Percentiles rank a stretch among this genome's conserved stretches.
These are phyloP conservation scores for Fraxinus americana DNA, from an alignment of 257 asterid genomes.

Conservation along the genomic window DNA sequence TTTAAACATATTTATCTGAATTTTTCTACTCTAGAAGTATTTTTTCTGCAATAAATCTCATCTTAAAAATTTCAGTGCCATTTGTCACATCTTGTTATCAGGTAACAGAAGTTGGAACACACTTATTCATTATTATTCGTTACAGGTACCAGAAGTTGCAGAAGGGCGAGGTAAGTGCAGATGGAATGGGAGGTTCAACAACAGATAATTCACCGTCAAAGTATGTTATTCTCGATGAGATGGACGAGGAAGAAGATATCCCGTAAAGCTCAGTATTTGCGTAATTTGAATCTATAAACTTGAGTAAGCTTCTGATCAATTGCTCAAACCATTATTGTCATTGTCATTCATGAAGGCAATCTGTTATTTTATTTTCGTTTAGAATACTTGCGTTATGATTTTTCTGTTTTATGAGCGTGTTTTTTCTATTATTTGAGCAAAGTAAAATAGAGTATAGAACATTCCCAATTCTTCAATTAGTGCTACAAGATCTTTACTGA, in stretches of 20 bases:
- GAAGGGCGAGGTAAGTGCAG: conserved; percentile 49
- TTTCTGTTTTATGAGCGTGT: conserved; percentile 6
- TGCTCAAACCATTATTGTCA: conserved; percentile 1
- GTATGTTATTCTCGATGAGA: conserved; percentile 84
- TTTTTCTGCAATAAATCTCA: not conserved
- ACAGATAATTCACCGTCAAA: conserved; percentile 45
- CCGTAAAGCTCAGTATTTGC: conserved; percentile 33
- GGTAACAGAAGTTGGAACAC: conserved; percentile 57
- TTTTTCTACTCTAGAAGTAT: not conserved
- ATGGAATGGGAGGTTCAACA: conserved; percentile 30
- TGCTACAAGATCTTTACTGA: not conserved
- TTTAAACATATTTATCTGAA: not conserved
- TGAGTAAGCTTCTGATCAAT: conserved; percentile 37
- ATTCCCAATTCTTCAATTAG: not conserved
- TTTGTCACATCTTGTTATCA: conserved; percentile 24
- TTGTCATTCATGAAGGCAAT: not conserved
- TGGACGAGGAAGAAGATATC: conserved; percentile 67
- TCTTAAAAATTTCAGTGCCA: not conserved
- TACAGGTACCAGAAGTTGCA: conserved; percentile 74
- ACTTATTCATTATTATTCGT: not conserved
- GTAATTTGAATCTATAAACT: conserved; percentile 28
- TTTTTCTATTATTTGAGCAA: not conserved
- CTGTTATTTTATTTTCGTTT: not conserved
- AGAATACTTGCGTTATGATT: not conserved
- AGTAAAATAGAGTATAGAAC: not conserved